phyloP scores from a whole-genome alignment of 768 basidiomycete species.

The Podaxis pistillaris region DNA sequence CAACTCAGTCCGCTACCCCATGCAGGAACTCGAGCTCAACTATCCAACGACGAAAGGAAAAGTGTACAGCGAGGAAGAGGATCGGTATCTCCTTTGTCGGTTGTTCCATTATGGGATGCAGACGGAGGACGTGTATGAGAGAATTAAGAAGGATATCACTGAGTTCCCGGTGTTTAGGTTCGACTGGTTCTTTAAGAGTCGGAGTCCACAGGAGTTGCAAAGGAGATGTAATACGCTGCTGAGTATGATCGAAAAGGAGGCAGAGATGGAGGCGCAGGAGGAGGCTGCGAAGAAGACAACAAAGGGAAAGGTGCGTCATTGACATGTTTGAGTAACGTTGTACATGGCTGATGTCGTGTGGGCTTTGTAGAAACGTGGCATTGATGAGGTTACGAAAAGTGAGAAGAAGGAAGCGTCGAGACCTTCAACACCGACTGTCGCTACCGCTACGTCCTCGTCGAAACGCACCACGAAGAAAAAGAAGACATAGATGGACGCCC shows the following conservation, averaged over 20 bases:
- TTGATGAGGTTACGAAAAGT: constrained; percentile 59
- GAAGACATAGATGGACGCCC: constrained; percentile 38
- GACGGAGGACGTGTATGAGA: constrained; percentile 86
- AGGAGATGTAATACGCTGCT: constrained; percentile 85
- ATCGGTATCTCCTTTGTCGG: constrained; percentile 89
- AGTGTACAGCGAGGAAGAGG: constrained; percentile 95
- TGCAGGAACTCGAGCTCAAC: constrained; percentile 95
- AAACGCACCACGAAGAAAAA: constrained; percentile 70
- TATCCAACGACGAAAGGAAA: constrained; percentile 97
- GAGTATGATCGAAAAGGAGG: constrained; percentile 92
- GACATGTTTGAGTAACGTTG: neutral
- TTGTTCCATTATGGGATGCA: constrained; percentile 90
- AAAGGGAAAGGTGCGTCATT: constrained; percentile 59
- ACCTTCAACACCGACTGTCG: constrained; percentile 51
- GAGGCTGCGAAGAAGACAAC: constrained; percentile 61
- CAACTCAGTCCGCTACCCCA: constrained; percentile 78
- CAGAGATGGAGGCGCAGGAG: constrained; percentile 63
- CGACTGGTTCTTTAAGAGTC: constrained; percentile 97
- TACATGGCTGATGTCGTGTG: constrained; percentile 7
- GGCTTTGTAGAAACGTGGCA: constrained; percentile 58
- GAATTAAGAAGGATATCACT: constrained; percentile 93
- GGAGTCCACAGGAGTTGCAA: constrained; percentile 86
- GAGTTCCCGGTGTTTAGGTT: constrained; percentile 98
- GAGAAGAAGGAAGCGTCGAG: constrained; percentile 53
- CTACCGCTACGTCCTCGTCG: constrained; percentile 40